Conservation (phyloP, 2,329 filamentous ascomycete species). For the Ascochyta lentis region DNA sequence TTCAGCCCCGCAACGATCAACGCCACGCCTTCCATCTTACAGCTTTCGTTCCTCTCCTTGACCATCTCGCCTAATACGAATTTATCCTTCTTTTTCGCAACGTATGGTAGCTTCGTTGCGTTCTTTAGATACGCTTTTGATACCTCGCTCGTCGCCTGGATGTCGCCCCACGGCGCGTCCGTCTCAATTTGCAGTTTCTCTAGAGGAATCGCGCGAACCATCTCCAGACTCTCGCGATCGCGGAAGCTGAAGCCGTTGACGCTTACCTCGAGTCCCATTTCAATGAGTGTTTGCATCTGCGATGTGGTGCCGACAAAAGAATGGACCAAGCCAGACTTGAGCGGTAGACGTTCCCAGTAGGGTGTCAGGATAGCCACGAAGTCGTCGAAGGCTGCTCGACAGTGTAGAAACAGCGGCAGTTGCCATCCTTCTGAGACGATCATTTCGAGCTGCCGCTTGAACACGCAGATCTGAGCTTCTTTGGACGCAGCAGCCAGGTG, state of each 20-base stretch:
- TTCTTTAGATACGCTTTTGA: constrained; percentile 53
- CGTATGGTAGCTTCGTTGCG: constrained; percentile 45
- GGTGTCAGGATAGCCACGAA: constrained; percentile 53
- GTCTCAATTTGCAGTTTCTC: constrained; percentile 56
- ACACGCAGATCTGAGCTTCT: constrained; percentile 51
- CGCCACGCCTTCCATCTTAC: constrained; percentile 56
- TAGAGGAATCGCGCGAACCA: constrained; percentile 53
- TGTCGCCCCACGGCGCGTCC: constrained; percentile 58
- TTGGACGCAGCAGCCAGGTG: constrained; percentile 54
- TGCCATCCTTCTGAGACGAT: constrained; percentile 40
- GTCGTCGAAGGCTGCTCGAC: constrained; percentile 53
- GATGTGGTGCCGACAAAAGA: constrained; percentile 49
- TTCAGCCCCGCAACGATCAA: constrained; percentile 58
- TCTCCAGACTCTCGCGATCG: constrained; percentile 49
- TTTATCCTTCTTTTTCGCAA: constrained; percentile 59
- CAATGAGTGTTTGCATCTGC: constrained; percentile 51
- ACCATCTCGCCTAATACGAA: constrained; percentile 56
- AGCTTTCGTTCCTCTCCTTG: constrained; percentile 61
- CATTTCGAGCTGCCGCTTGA: constrained; percentile 53
- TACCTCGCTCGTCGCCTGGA: constrained; percentile 46
- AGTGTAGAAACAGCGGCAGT: constrained; percentile 54
- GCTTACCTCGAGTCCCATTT: constrained; percentile 53
- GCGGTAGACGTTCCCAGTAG: constrained; percentile 49
- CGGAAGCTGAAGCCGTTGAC: constrained; percentile 60
- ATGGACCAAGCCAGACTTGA: constrained; percentile 48